These are phyloP conservation scores for Limonium bicolor DNA, from an alignment of 148 eudicot genomes.

Conservation along the genomic window DNA sequence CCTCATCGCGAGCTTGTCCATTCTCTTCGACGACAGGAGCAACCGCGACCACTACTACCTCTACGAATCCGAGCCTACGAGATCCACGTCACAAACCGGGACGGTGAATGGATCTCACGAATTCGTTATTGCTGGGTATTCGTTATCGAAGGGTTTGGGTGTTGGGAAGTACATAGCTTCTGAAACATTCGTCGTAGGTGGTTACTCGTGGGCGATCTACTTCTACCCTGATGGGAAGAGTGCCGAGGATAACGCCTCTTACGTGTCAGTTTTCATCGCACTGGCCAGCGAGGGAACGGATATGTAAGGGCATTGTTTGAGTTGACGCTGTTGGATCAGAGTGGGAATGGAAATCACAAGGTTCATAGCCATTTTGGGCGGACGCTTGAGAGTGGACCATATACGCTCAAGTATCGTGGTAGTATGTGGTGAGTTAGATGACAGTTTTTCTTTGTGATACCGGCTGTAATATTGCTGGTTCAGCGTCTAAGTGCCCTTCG, in stretches of 20 bases:
- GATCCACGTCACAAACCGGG: slow-evolving; percentile 26
- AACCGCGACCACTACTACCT: not conserved
- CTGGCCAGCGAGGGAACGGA: slow-evolving; percentile 38
- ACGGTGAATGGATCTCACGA: slow-evolving; percentile 32
- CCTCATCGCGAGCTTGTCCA: slow-evolving; percentile 4
- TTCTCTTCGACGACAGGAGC: slow-evolving; percentile 5
- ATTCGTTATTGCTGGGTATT: slow-evolving; percentile 27
- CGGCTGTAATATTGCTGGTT: no score
- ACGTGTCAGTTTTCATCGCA: slow-evolving; percentile 39
- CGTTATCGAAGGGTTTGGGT: slow-evolving; percentile 32
- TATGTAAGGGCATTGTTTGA: slow-evolving; percentile 49
- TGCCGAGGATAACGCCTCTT: slow-evolving; percentile 26
- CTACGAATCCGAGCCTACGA: slow-evolving; percentile 4
- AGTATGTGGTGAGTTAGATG: slow-evolving; percentile 37
- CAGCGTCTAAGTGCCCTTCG: no score
- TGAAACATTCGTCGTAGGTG: slow-evolving; percentile 36
- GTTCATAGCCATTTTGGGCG: slow-evolving; percentile 39
- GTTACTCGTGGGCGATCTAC: slow-evolving; percentile 38
- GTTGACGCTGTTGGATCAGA: slow-evolving; percentile 38
- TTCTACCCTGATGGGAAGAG: slow-evolving; percentile 49
- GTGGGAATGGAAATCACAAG: slow-evolving; percentile 32
- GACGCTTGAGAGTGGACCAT: slow-evolving; percentile 35
- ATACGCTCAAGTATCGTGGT: slow-evolving; percentile 34
- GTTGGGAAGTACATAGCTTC: slow-evolving; percentile 36
- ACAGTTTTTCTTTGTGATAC: not conserved